These are phyloP conservation scores for Rostrohypoxylon terebratum DNA, from an alignment of 495 filamentous ascomycete genomes.

Conservation along the genomic window DNA sequence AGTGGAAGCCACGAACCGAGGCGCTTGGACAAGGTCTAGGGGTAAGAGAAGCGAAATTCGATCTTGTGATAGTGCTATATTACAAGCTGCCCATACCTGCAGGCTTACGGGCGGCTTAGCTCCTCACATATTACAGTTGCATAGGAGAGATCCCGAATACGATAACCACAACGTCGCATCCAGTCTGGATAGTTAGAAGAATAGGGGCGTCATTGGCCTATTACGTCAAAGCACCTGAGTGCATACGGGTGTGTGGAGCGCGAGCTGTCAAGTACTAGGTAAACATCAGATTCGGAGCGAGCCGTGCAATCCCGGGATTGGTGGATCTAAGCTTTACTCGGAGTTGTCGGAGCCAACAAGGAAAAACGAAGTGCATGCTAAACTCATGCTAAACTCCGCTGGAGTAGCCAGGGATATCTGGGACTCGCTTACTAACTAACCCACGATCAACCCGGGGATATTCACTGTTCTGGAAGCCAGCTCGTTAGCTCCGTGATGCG, in stretches of 20 bases:
- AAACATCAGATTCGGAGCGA: constrained; percentile 24
- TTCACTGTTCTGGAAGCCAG: constrained; percentile 32
- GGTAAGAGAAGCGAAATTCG: constrained; percentile 12
- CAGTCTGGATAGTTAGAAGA: not conserved
- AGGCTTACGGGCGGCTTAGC: not conserved
- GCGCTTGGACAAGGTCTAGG: not conserved
- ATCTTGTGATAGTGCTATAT: constrained; percentile 26
- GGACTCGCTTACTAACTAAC: constrained; percentile 13
- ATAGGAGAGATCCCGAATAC: constrained; percentile 33
- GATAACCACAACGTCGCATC: constrained; percentile 19
- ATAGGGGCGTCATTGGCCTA: constrained; percentile 11
- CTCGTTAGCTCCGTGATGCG: constrained; percentile 35
- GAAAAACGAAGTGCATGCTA: not conserved
- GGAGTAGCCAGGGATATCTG: not conserved
- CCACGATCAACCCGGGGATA: constrained; percentile 24
- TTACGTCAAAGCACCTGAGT: not conserved
- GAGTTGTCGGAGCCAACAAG: constrained; percentile 9
- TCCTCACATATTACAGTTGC: constrained; percentile 8
- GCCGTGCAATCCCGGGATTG: constrained; percentile 21
- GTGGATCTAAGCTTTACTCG: constrained; percentile 8
- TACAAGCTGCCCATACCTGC: constrained; percentile 2
- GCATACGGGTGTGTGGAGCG: constrained; percentile 1
- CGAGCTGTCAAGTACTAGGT: too few species aligned
- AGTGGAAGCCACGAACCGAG: constrained; percentile 4
- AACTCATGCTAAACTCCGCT: constrained; percentile 6